Evolutionary conservation across 805 yeast species (phyloP).

Genomic region (Trichomonascus vanleenenianus): DNA sequence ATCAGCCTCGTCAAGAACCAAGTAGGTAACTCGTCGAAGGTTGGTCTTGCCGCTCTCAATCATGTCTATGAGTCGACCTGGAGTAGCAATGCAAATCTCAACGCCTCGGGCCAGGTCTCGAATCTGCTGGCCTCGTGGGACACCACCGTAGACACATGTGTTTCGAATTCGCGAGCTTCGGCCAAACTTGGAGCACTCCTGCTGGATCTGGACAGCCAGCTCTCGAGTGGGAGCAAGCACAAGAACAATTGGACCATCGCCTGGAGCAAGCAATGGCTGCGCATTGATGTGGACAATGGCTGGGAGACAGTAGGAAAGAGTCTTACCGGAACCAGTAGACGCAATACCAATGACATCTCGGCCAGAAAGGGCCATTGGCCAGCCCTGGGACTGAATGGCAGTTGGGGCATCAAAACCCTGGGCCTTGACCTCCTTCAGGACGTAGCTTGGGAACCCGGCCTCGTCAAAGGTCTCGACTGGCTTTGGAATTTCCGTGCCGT

Average conservation of each 20-base stretch:
- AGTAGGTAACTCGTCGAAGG: slow-evolving; percentile 90
- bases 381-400: slow-evolving; percentile 97
- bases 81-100: slow-evolving; percentile 95
- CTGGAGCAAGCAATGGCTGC: slow-evolving; percentile 85
- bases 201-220: slow-evolving; percentile 94
- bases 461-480: slow-evolving; percentile 91
- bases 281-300: slow-evolving; percentile 97
- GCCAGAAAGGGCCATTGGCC: slow-evolving; percentile 99
- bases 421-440: slow-evolving; percentile 75
- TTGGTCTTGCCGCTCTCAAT: slow-evolving; percentile 92
- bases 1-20: slow-evolving; percentile 98
- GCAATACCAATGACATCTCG: slow-evolving; percentile 99
- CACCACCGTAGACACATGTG: slow-evolving; percentile 97
- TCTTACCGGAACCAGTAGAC: slow-evolving; percentile 98
- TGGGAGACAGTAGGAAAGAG: slow-evolving; percentile 93
- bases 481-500: slow-evolving; percentile 83
- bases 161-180: slow-evolving; percentile 86
- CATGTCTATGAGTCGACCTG: slow-evolving; percentile 98
- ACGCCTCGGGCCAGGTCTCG: slow-evolving; percentile 93
- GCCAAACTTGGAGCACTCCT: slow-evolving; percentile 93
- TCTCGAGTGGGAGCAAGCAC: slow-evolving; percentile 98
- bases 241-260: slow-evolving; percentile 96
- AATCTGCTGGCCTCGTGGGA: slow-evolving; percentile 95
- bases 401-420: slow-evolving; percentile 95
- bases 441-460: slow-evolving; percentile 97